A percentile compares a stretch with the other conserved stretches of the same genome.
phyloP scores from a whole-genome alignment of 176 grass and related monocot species.

The Avena atlantica region DNA sequence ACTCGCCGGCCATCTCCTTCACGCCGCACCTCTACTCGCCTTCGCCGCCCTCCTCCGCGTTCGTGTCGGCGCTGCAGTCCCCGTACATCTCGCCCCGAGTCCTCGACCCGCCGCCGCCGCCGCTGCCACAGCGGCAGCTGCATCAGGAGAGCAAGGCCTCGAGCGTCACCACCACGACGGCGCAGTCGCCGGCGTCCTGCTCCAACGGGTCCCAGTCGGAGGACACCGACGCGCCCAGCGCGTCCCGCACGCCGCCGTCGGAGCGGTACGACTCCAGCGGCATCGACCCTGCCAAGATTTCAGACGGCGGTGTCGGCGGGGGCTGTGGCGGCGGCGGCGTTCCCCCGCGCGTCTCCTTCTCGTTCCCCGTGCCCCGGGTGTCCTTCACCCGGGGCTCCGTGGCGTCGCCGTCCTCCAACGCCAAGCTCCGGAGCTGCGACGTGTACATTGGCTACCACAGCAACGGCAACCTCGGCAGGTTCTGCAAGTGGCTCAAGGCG shows the following conservation, averaged over 20 bases:
- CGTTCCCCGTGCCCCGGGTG: conserved; percentile 88
- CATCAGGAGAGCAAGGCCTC: conserved; percentile 38
- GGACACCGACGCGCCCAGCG: conserved; percentile 74
- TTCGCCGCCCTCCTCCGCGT: conserved; percentile 90
- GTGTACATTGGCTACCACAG: conserved; percentile 96
- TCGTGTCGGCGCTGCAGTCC: conserved; percentile 94
- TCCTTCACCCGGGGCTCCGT: conserved; percentile 79
- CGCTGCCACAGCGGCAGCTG: conserved; percentile 18
- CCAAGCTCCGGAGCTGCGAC: conserved; percentile 90
- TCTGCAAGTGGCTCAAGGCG: conserved; percentile 96
- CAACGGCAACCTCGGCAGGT: conserved; percentile 76
- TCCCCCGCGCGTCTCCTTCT: conserved; percentile 78
- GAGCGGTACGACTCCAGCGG: conserved; percentile 77
- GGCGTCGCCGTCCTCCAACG: conserved; percentile 80
- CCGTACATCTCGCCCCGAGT: conserved; percentile 94
- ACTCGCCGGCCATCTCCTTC: conserved; percentile 83
- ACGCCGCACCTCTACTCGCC: conserved; percentile 92
- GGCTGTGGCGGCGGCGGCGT: conserved; percentile 24
- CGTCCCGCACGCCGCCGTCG: conserved; percentile 83
- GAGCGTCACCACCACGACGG: conserved; percentile 49
- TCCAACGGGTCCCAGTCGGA: conserved; percentile 76
- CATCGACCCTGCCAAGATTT: conserved; percentile 77
- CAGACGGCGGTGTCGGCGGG: conserved; percentile 50
- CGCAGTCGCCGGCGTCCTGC: conserved; percentile 66
- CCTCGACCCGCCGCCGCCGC: conserved; percentile 50